A percentile compares a stretch with the other conserved stretches of the same genome.
phyloP scores from a whole-genome alignment of 257 asterid species.

The Solanum sejunctum region DNA sequence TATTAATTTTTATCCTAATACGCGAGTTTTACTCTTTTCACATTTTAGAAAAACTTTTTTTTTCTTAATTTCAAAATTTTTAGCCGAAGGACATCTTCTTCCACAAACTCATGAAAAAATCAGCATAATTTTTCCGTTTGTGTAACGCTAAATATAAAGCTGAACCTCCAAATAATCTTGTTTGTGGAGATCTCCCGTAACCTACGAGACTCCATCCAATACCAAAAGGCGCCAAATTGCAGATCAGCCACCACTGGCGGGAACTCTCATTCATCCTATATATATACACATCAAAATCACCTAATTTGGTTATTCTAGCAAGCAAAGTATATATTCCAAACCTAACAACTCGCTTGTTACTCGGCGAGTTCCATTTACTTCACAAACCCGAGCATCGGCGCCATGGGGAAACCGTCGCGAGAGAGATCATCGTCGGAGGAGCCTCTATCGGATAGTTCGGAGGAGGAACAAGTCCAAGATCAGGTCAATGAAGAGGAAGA shows the following conservation, averaged over 20 bases:
- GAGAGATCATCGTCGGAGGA: constrained; percentile 49
- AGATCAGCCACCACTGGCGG: not conserved
- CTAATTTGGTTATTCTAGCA: not conserved
- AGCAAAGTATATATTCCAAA: not conserved
- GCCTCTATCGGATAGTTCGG: constrained; percentile 7
- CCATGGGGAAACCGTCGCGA: constrained; percentile 25
- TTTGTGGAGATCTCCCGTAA: not conserved
- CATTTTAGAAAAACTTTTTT: too few species aligned
- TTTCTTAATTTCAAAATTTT: too few species aligned
- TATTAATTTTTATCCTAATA: too few species aligned
- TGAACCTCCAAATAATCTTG: not conserved
- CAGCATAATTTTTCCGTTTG: not conserved
- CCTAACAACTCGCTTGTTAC: not conserved
- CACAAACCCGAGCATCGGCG: constrained; percentile 19
- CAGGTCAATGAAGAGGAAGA: constrained; percentile 62
- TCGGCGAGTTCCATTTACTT: not conserved
- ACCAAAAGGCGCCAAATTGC: not conserved
- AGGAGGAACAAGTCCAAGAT: constrained; percentile 36
- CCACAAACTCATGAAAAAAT: not conserved
- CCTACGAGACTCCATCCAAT: not conserved
- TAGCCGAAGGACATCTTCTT: too few species aligned
- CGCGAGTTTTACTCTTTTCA: too few species aligned
- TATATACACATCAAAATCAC: not conserved
- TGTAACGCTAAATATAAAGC: not conserved
- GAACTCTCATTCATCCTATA: not conserved